phyloP scores from a whole-genome alignment of 1,139 yeast genomes.

The Wickerhamiella infanticola region DNA sequence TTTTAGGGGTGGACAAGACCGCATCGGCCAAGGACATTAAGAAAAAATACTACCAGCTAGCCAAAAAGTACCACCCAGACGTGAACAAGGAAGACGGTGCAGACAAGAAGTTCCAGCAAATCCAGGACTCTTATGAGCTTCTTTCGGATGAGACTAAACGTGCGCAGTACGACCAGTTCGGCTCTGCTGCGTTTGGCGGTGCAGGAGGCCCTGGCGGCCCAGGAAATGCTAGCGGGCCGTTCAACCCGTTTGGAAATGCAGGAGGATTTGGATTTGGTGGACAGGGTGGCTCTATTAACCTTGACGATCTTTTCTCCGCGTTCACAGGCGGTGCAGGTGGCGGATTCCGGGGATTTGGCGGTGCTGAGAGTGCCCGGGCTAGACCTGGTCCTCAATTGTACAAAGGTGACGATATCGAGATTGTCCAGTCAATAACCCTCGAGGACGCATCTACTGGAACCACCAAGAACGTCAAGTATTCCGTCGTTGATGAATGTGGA shows the following conservation, averaged over 20 bases:
- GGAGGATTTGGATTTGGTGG: conserved; percentile 16
- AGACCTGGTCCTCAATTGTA: conserved; percentile 28
- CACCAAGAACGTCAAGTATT: conserved; percentile 49
- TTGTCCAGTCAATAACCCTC: conserved; percentile 55
- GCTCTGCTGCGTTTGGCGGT: conserved; percentile 64
- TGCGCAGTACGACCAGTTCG: conserved; percentile 82
- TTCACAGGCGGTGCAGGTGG: conserved; percentile 24
- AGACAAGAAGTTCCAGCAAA: conserved; percentile 75
- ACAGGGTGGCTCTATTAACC: conserved; percentile 34
- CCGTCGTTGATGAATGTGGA: conserved; percentile 60
- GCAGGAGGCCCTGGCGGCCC: conserved; percentile 33
- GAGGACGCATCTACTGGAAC: conserved; percentile 80
- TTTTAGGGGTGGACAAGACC: conserved; percentile 55
- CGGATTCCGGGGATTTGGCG: conserved; percentile 13
- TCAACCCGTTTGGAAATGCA: conserved; percentile 18
- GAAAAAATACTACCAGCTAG: conserved; percentile 84
- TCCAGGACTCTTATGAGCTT: conserved; percentile 89
- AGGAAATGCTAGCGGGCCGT: conserved; percentile 26
- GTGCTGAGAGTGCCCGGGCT: conserved; percentile 20
- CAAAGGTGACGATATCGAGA: conserved; percentile 82
- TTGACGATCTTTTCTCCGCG: conserved; percentile 61
- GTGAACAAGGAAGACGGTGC: conserved; percentile 84
- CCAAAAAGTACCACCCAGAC: conserved; percentile 92
- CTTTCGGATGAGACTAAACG: conserved; percentile 77
- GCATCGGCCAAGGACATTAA: conserved; percentile 79